These are phyloP conservation scores for Sophora flavescens DNA, from an alignment of 306 rosid species.

Conservation along the genomic window DNA sequence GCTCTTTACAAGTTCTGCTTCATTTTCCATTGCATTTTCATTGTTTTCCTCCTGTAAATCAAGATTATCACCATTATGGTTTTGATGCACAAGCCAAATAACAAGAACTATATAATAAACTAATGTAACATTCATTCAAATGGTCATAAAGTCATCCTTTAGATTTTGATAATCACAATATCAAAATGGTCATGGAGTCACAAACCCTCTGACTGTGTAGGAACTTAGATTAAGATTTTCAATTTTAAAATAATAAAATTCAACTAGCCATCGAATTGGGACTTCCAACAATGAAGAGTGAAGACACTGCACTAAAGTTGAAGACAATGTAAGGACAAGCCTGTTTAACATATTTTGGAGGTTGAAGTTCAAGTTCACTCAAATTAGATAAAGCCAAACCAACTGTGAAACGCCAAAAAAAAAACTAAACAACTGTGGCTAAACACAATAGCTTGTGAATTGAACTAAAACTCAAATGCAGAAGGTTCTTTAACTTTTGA, in stretches of 20 bases:
- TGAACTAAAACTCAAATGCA: conserved; percentile 24
- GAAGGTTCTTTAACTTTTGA: conserved; percentile 25
- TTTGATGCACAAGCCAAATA: neutral
- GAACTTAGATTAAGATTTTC: conserved; percentile 28
- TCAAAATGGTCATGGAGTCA: no score
- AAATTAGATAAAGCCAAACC: conserved; percentile 32
- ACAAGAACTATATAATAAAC: neutral
- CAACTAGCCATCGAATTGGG: conserved; percentile 29
- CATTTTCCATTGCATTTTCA: conserved; percentile 43
- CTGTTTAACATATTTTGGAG: neutral
- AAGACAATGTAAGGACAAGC: conserved; percentile 19
- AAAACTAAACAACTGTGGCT: neutral
- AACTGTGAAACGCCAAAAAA: neutral
- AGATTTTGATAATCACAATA: no score
- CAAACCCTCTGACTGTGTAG: conserved; percentile 43
- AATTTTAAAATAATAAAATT: conserved; percentile 39
- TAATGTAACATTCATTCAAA: neutral
- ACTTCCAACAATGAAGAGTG: neutral
- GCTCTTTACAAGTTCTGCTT: conserved; percentile 51
- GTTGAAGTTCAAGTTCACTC: conserved; percentile 20
- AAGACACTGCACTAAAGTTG: conserved; percentile 1
- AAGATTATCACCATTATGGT: neutral
- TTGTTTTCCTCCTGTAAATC: conserved; percentile 46
- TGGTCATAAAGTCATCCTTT: neutral
- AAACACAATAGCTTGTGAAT: conserved; percentile 3